Base-by-base conservation (phyloP, 352 stramenopile species). In the Globisporangium barbulae region DNA sequence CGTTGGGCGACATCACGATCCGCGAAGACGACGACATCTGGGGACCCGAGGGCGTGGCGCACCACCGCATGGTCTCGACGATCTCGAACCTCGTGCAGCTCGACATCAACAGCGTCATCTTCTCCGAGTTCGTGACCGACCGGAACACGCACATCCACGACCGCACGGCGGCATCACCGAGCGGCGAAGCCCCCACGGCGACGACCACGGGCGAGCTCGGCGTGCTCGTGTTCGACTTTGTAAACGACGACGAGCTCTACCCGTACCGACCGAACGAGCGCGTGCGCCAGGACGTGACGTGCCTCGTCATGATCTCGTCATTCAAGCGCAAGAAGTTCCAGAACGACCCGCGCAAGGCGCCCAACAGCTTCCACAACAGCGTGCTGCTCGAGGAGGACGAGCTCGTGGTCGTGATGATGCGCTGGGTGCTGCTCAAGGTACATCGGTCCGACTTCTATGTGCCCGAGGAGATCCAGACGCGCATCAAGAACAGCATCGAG, bases 1-100 rank as follows among this genome's bases (percentile, higher is more conserved):
- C 71, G 2, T 45, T 83, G 41, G 75, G 71, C 30, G 75, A 81
- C 57, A 79, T 83, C 45, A 83, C 75, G 28, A 78, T 83, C 62
- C 65, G 71, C 49, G 75, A 81, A 31, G 76, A 83, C 49, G 75
- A 83, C 58, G 69, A 77, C 33, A 35, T 65, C 47, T 72, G 63
- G 65, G 21, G 25, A 13, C 57, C 69, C 28, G 61, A 62, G 30
- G 70, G 68, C 4, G 54, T 81, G 19, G 61, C 71, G 13, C 74
- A 81, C 63, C 68, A 79, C 50, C 71, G 71, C 28, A 64, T 81
- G 30, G 69, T 81, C 30, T 76, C 71, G 12, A 63, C 60, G 33
- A 64, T 77, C 50, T 59, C 61, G 5, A 41, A 67, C 31, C 12
- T 15, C 0, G 61, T 79, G 13, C 35, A 77, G 54, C 59, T 81